Percentiles rank a stretch among this genome's conserved stretches.
Evolutionary conservation across 2,329 filamentous ascomycete species (phyloP).

Genomic region (Trichoderma atrobrunneum): DNA sequence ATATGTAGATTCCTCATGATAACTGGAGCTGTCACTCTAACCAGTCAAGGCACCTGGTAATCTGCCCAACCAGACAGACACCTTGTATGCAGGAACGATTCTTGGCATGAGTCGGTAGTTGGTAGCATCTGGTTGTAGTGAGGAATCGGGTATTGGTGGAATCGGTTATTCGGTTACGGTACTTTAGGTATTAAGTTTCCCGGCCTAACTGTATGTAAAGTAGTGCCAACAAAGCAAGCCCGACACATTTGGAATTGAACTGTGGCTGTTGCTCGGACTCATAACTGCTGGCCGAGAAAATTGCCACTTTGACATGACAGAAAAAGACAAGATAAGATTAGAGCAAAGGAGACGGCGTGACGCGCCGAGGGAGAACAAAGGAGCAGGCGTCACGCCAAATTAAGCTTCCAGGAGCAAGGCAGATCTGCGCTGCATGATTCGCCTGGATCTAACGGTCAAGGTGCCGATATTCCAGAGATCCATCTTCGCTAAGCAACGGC

Average conservation of each 20-base stretch:
- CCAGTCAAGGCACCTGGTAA: not conserved
- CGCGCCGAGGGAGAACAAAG: not conserved
- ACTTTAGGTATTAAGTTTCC: not conserved
- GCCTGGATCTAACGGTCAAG: not conserved
- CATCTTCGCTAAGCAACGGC: not conserved
- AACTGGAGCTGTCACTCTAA: not conserved
- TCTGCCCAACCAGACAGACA: not conserved
- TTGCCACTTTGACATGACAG: not conserved
- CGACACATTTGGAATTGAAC: not conserved
- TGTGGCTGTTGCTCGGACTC: not conserved
- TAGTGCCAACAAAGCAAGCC: not conserved
- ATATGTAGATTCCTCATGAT: not conserved
- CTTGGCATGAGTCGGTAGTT: not conserved
- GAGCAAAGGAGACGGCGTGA: not conserved
- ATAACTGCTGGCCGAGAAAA: not conserved
- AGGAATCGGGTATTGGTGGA: not conserved
- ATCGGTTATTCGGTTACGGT: not conserved
- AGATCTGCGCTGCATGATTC: conserved; percentile 2
- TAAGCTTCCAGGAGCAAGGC: not conserved
- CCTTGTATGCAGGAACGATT: not conserved
- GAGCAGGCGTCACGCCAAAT: not conserved
- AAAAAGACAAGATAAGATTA: not conserved
- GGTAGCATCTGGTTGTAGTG: not conserved
- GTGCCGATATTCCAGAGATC: not conserved
- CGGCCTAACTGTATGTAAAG: not conserved